Evolutionary conservation across 1,284 basidiomycete genomes (phyloP), one percentile per base, ranked within the genome.

Genomic region (Trametes versicolor): DNA sequence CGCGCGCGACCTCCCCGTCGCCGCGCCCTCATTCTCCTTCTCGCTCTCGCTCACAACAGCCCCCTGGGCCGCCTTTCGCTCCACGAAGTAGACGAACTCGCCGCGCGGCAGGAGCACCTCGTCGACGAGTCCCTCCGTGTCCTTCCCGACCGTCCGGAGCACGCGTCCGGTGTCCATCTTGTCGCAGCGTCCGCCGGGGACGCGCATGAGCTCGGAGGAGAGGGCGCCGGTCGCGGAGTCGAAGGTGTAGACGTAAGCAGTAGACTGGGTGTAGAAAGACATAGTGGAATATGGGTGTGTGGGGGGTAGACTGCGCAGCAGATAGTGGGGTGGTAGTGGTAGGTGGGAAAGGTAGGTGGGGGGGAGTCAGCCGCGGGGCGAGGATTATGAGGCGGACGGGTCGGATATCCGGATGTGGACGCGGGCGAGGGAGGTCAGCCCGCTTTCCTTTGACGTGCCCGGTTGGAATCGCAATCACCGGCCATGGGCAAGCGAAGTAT

Each of bases 171-270:
- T 13, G 50, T 13, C 19, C 49, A 32, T 8, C 34, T 34, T 27
- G 19, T 8, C 7, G 3, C 12, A 29, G 27, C 50, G 49, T n/a
- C 47, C 47, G 12, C 58, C 55, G 12, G 55, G 59, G 55, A 65
- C 49, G 37, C 55, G 63, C 59, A 65, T 58, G 21, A 53, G 63
- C 50, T 53, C 36, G 41, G 59, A 29, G 17, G 50, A 21, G 54
- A 65, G 63, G 51, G 55, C 51, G 17, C 59, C 59, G 4, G 59
- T 58, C 34, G 25, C 29, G 25, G 59, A 23, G 36, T 65, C 59
- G 63, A 58, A 58, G 59, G 49, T 61, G 59, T 65, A 65, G 43
- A 61, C 59, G 43, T 56, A 47, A 17, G 49, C 56, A 17, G 51
- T 57, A 43, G 54, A 29, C 39, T n/a, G 41, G 21, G 32, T 50